These are phyloP conservation scores for Phaeosphaeria sp. DNA, from an alignment of 2,329 filamentous ascomycete species.

Conservation along the genomic window DNA sequence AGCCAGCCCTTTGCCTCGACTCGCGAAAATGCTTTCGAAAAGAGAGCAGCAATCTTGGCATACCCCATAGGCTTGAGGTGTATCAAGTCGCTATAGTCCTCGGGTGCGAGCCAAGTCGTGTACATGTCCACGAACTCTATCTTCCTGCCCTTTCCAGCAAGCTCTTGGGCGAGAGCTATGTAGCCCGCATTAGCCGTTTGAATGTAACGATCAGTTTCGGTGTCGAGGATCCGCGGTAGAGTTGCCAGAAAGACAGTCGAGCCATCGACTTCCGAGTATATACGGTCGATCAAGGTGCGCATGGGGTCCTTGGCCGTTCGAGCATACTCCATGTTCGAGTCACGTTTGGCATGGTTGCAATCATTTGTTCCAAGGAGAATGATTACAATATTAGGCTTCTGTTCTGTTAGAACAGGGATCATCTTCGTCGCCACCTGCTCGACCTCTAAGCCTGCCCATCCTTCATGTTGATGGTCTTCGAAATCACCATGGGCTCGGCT, in stretches of 20 bases:
- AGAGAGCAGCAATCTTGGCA: slow-evolving; percentile 7
- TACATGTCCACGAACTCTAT: slow-evolving; percentile 20
- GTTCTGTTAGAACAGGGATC: slow-evolving; percentile 1
- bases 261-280: slow-evolving; percentile 5
- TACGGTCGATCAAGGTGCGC: slow-evolving; percentile 1
- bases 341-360: not conserved
- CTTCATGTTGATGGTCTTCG: slow-evolving; percentile 18
- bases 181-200: slow-evolving; percentile 9
- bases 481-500: slow-evolving; percentile 7
- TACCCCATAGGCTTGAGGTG: slow-evolving; percentile 10
- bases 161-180: slow-evolving; percentile 8
- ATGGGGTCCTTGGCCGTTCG: slow-evolving; percentile 10
- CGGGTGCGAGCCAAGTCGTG: slow-evolving; percentile 7
- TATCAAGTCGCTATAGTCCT: slow-evolving; percentile 2
- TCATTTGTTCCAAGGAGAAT: slow-evolving; percentile 23
- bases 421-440: slow-evolving; percentile 3
- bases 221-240: slow-evolving; percentile 6
- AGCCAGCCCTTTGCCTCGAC: slow-evolving; percentile 8
- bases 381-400: slow-evolving; percentile 18
- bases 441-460: slow-evolving; percentile 11
- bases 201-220: slow-evolving; percentile 5
- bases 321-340: slow-evolving; percentile 1
- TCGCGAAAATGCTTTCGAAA: not conserved
- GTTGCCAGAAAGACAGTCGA: slow-evolving; percentile 21
- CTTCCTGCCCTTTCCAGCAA: slow-evolving; percentile 6